Conservation (phyloP, 257 asterid species). For the Penstemon newberryi region DNA sequence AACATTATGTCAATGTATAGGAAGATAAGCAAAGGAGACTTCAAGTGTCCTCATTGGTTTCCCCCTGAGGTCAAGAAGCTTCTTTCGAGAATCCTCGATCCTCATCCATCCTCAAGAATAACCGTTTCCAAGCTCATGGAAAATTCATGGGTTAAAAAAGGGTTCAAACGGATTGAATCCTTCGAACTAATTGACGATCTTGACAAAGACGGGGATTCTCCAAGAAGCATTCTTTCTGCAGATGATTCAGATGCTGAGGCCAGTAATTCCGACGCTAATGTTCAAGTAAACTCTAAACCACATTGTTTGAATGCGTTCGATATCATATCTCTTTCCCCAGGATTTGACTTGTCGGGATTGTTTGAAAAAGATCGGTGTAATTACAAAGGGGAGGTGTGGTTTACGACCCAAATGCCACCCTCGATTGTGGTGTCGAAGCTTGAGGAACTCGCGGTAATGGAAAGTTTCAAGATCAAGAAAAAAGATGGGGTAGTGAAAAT, state of each 20-base stretch:
- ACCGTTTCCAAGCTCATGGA: slow-evolving; percentile 65
- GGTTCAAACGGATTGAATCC: slow-evolving; percentile 43
- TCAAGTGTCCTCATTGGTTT: slow-evolving; percentile 84
- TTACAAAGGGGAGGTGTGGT: slow-evolving; percentile 46
- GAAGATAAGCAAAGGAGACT: slow-evolving; percentile 68
- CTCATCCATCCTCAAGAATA: slow-evolving; percentile 61
- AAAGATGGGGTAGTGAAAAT: slow-evolving; percentile 65
- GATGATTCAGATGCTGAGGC: slow-evolving; percentile 40
- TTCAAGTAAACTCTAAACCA: slow-evolving; percentile 30
- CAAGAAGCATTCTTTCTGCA: slow-evolving; percentile 42
- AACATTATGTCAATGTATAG: slow-evolving; percentile 78
- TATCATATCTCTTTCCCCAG: slow-evolving; percentile 68
- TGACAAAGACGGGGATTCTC: slow-evolving; percentile 33
- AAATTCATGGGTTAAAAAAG: slow-evolving; percentile 73
- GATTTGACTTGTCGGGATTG: slow-evolving; percentile 76
- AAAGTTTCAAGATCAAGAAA: slow-evolving; percentile 60
- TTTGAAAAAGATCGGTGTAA: slow-evolving; percentile 45
- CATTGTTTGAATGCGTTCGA: slow-evolving; percentile 76
- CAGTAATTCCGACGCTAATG: slow-evolving; percentile 15
- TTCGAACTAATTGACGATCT: slow-evolving; percentile 7
- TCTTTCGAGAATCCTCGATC: slow-evolving; percentile 70
- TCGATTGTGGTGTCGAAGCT: slow-evolving; percentile 57
- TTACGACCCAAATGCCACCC: slow-evolving; percentile 61
- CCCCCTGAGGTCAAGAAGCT: slow-evolving; percentile 72
- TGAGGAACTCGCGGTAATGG: slow-evolving; percentile 65